phyloP scores from a whole-genome alignment of 495 filamentous ascomycete species.

The Podospora comata region DNA sequence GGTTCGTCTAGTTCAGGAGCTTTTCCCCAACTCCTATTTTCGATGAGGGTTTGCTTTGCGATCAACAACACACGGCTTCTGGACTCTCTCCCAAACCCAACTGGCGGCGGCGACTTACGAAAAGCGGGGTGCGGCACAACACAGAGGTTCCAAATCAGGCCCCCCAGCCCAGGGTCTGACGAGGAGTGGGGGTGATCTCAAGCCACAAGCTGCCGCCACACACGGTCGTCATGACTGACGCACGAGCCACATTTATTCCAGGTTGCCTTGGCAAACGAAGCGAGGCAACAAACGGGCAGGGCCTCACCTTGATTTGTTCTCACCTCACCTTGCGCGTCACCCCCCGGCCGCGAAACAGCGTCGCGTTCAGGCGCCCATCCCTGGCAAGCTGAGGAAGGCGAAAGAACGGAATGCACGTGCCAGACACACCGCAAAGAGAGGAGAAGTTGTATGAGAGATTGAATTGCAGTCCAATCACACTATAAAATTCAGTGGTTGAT shows the following conservation, averaged over 20 bases:
- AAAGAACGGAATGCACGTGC: conserved; percentile 12
- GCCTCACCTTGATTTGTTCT: neutral
- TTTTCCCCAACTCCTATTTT: neutral
- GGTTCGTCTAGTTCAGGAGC: neutral
- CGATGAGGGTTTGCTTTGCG: neutral
- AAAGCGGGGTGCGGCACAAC: neutral
- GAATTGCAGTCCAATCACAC: neutral
- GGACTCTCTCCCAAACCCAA: conserved; percentile 6
- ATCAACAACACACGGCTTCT: conserved; percentile 1
- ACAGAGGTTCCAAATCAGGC: neutral
- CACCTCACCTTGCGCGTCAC: neutral
- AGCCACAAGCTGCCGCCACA: neutral
- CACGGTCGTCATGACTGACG: neutral
- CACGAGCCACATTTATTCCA: neutral
- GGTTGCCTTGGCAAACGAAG: neutral
- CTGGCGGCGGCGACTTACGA: neutral
- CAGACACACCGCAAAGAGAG: neutral
- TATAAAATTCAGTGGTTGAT: neutral
- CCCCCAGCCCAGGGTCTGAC: neutral
- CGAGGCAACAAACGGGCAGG: no score
- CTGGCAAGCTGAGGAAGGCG: conserved; percentile 12
- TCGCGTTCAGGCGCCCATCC: conserved; percentile 11
- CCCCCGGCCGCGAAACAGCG: neutral
- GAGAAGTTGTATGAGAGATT: neutral
- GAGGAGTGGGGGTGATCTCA: neutral